Evolutionary conservation across 2,329 filamentous ascomycete species (phyloP).

Genomic region (Aureobasidium subglaciale): DNA sequence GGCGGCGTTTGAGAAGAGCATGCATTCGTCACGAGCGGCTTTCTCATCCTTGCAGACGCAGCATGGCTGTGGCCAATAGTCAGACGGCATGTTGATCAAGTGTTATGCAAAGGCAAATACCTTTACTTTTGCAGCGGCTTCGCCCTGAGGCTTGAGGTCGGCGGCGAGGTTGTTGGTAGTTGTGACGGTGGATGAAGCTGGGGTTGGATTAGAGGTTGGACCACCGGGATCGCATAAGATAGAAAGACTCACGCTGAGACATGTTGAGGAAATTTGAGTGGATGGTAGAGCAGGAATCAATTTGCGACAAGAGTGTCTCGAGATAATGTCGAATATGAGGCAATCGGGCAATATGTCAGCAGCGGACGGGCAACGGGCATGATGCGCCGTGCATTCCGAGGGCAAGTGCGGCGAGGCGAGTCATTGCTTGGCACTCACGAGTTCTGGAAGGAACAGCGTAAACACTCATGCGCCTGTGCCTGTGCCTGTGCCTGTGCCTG

Average conservation of each 20-base stretch:
- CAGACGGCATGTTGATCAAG: not conserved
- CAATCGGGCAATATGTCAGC: conserved; percentile 9
- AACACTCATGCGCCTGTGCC: not conserved
- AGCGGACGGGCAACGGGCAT: not conserved
- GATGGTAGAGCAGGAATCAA: not conserved
- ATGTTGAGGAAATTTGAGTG: not conserved
- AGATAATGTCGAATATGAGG: conserved; percentile 2
- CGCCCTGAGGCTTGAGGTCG: conserved; percentile 34
- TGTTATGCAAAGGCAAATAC: conserved; percentile 27
- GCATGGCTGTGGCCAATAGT: conserved; percentile 60
- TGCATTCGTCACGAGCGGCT: conserved; percentile 87
- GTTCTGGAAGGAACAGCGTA: not conserved
- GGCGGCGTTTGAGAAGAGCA: conserved; percentile 85
- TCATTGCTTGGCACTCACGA: not conserved
- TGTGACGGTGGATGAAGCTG: conserved; percentile 14
- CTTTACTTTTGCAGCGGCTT: conserved; percentile 38
- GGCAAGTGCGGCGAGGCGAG: not conserved
- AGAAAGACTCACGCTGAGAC: not conserved
- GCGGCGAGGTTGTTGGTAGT: conserved; percentile 38
- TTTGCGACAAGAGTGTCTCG: conserved; percentile 11
- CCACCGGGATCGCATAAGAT: not conserved
- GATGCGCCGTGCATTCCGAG: no score
- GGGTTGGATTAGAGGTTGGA: not conserved
- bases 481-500: no score
- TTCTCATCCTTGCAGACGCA: conserved; percentile 98